Conservation (phyloP, 2,329 filamentous ascomycete species). For the Hirsutella minnesotensis region DNA sequence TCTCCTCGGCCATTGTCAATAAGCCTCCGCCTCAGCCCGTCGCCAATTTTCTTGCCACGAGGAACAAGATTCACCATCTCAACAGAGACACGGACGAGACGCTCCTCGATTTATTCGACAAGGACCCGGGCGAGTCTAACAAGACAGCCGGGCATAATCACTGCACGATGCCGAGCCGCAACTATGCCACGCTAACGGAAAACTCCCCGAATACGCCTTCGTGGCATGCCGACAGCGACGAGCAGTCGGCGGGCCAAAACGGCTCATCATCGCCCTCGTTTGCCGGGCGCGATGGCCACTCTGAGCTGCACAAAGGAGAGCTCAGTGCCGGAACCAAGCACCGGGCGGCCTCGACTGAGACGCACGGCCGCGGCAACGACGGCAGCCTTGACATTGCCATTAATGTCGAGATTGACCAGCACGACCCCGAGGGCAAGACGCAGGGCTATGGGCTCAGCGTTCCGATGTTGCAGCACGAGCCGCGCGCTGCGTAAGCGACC, state of each 20-base stretch:
- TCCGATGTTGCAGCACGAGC: conserved; percentile 47
- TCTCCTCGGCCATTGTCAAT: conserved; percentile 93
- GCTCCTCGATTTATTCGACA: conserved; percentile 82
- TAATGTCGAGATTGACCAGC: conserved; percentile 78
- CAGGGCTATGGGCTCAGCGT: conserved; percentile 75
- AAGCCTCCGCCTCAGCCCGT: conserved; percentile 80
- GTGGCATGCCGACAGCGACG: conserved; percentile 12
- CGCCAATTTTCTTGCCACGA: conserved; percentile 78
- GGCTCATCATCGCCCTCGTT: conserved; percentile 13
- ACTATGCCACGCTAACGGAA: conserved; percentile 84
- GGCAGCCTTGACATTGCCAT: conserved; percentile 68
- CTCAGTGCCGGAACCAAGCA: conserved; percentile 67
- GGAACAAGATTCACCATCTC: conserved; percentile 71
- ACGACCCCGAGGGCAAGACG: conserved; percentile 69
- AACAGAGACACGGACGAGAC: conserved; percentile 76
- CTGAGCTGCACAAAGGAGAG: conserved; percentile 65
- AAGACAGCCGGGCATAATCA: conserved; percentile 69
- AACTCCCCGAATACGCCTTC: conserved; percentile 53
- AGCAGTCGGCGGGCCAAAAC: conserved; percentile 8
- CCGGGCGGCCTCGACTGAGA: conserved; percentile 49
- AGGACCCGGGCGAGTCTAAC: conserved; percentile 66
- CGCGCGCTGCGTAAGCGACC: neutral
- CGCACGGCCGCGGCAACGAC: conserved; percentile 44
- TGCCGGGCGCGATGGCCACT: conserved; percentile 51
- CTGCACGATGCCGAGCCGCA: conserved; percentile 83